Evolutionary conservation across 2,329 filamentous ascomycete genomes (phyloP).

Genomic region (Neopestalotiopsis sp.): DNA sequence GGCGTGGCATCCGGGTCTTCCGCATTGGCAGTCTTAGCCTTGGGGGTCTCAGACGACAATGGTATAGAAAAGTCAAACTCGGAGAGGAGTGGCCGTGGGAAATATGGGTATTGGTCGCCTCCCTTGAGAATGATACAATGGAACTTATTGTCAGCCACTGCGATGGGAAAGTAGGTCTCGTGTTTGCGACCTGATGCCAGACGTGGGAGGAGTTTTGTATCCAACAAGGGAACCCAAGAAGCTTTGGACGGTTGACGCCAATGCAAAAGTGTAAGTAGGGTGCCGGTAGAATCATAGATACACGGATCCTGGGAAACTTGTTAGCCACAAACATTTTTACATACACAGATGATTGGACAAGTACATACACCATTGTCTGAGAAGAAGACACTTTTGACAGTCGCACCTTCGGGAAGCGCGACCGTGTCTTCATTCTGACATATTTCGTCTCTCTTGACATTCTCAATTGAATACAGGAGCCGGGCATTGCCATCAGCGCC

Average conservation of each 20-base stretch:
- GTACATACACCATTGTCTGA: slow-evolving; percentile 80
- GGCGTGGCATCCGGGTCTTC: slow-evolving; percentile 38
- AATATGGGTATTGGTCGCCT: slow-evolving; percentile 90
- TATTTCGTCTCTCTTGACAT: slow-evolving; percentile 91
- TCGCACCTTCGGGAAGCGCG: slow-evolving; percentile 76
- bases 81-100: slow-evolving; percentile 84
- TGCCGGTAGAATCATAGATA: slow-evolving; percentile 93
- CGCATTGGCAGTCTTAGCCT: slow-evolving; percentile 37
- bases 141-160: slow-evolving; percentile 88
- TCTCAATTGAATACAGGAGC: slow-evolving; percentile 90
- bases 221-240: slow-evolving; percentile 88
- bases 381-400: slow-evolving; percentile 85
- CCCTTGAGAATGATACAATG: slow-evolving; percentile 99
- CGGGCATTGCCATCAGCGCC: slow-evolving; percentile 77
- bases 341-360: neutral
- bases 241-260: slow-evolving; percentile 89
- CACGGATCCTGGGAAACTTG: slow-evolving; percentile 73
- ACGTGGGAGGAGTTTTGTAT: slow-evolving; percentile 83
- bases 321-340: slow-evolving; percentile 20
- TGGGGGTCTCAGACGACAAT: slow-evolving; percentile 61
- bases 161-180: slow-evolving; percentile 94
- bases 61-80: slow-evolving; percentile 95
- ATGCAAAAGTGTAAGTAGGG: slow-evolving; percentile 84
- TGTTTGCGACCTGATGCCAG: slow-evolving; percentile 84
- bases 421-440: slow-evolving; percentile 94